Conservation (phyloP, 768 basidiomycete genomes). For the Podaxis rugospora region DNA sequence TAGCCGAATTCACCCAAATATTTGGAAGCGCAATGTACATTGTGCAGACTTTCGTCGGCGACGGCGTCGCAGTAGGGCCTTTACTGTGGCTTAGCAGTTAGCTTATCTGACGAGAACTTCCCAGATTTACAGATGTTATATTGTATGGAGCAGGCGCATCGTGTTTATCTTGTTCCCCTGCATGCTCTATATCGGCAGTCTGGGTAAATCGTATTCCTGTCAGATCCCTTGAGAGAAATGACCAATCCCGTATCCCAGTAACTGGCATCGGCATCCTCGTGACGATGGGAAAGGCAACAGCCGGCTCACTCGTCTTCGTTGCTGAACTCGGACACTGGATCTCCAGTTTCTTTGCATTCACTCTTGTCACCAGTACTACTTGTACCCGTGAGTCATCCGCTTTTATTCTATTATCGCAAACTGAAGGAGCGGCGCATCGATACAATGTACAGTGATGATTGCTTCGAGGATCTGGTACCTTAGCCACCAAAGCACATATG, state of each 20-base stretch:
- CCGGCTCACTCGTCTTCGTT: conserved; percentile 27
- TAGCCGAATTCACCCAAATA: conserved; percentile 30
- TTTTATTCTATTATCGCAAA: neutral
- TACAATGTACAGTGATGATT: conserved; percentile 20
- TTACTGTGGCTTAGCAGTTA: neutral
- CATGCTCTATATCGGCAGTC: conserved; percentile 25
- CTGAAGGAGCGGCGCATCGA: neutral
- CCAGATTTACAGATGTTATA: conserved; percentile 27
- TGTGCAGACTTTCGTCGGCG: conserved; percentile 33
- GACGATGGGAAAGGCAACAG: conserved; percentile 24
- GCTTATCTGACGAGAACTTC: neutral
- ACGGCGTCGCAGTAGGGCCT: conserved; percentile 28
- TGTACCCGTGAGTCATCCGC: conserved; percentile 25
- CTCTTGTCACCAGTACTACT: conserved; percentile 31
- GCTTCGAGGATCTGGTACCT: conserved; percentile 30
- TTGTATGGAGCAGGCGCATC: conserved; percentile 26
- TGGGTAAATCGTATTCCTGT: conserved; percentile 17
- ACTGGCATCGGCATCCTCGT: conserved; percentile 27
- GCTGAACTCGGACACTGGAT: conserved; percentile 32
- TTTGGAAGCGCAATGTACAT: conserved; percentile 33
- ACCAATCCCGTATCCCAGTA: conserved; percentile 13
- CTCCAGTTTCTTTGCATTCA: conserved; percentile 32
- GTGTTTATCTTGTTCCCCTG: conserved; percentile 22
- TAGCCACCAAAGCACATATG: conserved; percentile 21
- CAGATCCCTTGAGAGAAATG: neutral